Base-by-base conservation (phyloP, 345 rosid species). In the Leavenworthia alabamica region DNA sequence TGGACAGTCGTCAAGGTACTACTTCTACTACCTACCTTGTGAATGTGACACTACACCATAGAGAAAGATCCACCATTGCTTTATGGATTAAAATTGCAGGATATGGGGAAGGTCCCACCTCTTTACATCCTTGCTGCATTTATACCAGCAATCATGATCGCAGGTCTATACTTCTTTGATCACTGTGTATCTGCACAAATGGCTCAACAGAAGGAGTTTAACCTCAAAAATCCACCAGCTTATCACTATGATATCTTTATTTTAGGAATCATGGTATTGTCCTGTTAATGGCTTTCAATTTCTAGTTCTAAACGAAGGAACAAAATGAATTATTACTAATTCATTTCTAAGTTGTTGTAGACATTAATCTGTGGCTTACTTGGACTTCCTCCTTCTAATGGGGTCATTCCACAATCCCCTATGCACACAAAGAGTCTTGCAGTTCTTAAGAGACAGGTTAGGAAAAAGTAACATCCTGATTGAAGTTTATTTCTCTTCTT, bases 391-490 rank as follows among this genome's bases (percentile, higher is more conserved):
- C 93, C 97, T 54, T 81, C 87, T 0, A 87, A 90, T 44, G 93
- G 97, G 7, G 95, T 90, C 67, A 78, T 90, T 16, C 97, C 96
- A 22, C 96, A 90, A 53, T 82, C 96, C 45, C 97, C 97, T 2
- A 88, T 87, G 97, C 97, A 90, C 69, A 81, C 92, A 23, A 89
- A 84, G 77, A 86, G 94, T 73, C 91, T 82, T 28, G 87, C 96
- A 29, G 84, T 81, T 51, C 89, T 90, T 42, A 82, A 82, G 75
- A 71, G 73, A 41, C 89, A n/a, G n/a, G n/a, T n/a, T n/a, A n/a
- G n/a, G n/a, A n/a, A n/a, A n/a, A n/a, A n/a, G n/a, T n/a, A n/a
- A n/a, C n/a, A n/a, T n/a, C n/a, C n/a, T n/a, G n/a, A n/a, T n/a
- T n/a, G n/a, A n/a, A n/a, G n/a, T n/a, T n/a, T n/a, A n/a, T n/a